Evolutionary conservation across 73 alveolate species (phyloP).

Genomic region (Diophrys sp.): DNA sequence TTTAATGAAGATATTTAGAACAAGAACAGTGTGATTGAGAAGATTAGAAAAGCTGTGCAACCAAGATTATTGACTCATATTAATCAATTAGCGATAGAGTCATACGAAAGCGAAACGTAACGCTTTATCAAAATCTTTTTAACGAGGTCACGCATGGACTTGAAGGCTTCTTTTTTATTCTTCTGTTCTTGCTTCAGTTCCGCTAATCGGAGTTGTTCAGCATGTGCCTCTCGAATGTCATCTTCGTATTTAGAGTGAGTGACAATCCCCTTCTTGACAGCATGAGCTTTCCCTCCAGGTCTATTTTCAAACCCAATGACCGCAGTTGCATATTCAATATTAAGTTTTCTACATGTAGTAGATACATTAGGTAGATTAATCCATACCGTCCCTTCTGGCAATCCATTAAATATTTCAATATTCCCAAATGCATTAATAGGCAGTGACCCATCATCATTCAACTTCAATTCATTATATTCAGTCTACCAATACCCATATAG

Average conservation of each 20-base stretch:
- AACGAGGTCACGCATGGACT: constrained; percentile 31
- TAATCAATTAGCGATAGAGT: no score
- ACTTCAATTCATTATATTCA: constrained; percentile 2
- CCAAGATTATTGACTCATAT: no score
- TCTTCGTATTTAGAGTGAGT: constrained; percentile 20
- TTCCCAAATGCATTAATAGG: constrained; percentile 54
- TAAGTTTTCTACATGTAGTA: constrained; percentile 22
- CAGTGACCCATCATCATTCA: constrained; percentile 56
- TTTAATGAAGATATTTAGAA: no score
- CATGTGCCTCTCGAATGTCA: constrained; percentile 15
- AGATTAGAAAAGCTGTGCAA: no score
- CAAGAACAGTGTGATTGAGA: no score
- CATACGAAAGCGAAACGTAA: no score
- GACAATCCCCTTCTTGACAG: constrained; percentile 45
- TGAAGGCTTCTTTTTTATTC: constrained; percentile 29
- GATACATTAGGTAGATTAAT: constrained; percentile 2
- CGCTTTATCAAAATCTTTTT: constrained; percentile 41
- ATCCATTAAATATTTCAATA: constrained; percentile 45
- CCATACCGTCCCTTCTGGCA: background rate
- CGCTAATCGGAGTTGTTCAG: background rate
- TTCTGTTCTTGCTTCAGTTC: constrained; percentile 25
- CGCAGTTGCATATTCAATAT: constrained; percentile 34
- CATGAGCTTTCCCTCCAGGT: constrained; percentile 40
- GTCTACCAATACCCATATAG: constrained; percentile 63
- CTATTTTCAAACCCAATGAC: constrained; percentile 63